A percentile compares a stretch with the other conserved stretches of the same genome.
Conservation (phyloP, 2,329 filamentous ascomycete genomes). For the Lachnellula subtilissima region DNA sequence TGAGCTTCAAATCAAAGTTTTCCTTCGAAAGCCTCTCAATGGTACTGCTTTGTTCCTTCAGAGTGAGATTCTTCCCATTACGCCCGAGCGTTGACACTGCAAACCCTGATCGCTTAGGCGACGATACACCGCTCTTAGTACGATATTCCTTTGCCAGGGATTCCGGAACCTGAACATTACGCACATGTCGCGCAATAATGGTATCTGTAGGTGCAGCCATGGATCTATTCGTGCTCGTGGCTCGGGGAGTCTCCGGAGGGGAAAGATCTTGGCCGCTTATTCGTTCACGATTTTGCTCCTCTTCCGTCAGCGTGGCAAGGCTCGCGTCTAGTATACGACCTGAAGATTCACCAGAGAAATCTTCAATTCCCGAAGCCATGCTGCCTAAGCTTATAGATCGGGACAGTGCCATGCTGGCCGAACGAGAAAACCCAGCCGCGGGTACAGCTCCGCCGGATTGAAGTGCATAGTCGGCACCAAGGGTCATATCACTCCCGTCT, state of each 20-base stretch:
- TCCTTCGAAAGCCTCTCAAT: constrained; percentile 96
- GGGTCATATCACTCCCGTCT: constrained; percentile 65
- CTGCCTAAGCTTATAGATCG: constrained; percentile 84
- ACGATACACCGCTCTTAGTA: constrained; percentile 63
- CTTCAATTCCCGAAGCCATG: constrained; percentile 72
- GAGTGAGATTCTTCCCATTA: constrained; percentile 68
- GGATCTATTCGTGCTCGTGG: constrained; percentile 45
- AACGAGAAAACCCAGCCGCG: constrained; percentile 44
- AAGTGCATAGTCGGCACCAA: constrained; percentile 74
- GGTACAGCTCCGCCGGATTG: constrained; percentile 75
- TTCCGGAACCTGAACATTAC: constrained; percentile 85
- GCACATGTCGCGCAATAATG: constrained; percentile 79
- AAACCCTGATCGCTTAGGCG: constrained; percentile 48
- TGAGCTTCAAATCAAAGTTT: constrained; percentile 95
- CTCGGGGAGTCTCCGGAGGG: constrained; percentile 66
- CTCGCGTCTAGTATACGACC: constrained; percentile 39
- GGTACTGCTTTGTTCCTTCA: constrained; percentile 96
- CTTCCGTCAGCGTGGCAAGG: constrained; percentile 56
- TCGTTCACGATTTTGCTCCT: constrained; percentile 42
- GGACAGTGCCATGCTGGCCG: constrained; percentile 54
- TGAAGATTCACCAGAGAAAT: constrained; percentile 33
- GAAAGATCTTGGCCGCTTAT: constrained; percentile 43
- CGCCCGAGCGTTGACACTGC: constrained; percentile 48
- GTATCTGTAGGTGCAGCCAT: constrained; percentile 75
- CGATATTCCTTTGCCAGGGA: constrained; percentile 83